Evolutionary conservation across 768 basidiomycete species (phyloP), one percentile per base, ranked within the genome.

Genomic region (Suillus ampliporus): DNA sequence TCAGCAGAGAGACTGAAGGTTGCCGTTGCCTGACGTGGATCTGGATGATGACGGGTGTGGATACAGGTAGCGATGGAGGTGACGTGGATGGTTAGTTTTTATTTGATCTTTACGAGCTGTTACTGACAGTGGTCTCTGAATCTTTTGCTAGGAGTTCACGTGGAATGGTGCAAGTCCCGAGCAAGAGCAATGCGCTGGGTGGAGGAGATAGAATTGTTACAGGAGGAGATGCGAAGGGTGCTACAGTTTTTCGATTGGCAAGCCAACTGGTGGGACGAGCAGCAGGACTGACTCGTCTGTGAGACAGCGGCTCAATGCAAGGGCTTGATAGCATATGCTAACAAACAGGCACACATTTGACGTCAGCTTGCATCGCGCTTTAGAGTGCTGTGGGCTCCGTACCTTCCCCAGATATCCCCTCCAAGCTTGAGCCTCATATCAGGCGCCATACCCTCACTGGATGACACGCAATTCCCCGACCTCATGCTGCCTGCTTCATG

Each of bases 161-260:
- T 77, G 38, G 71, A 74, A 58, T 76, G 74, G 74, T 75, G 73
- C 44, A 75, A 72, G 51, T 64, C 68, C 0, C 57, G 67, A 3
- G 77, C 77, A 0, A 63, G 74, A 0, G 73, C 73, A 1, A 64
- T 73, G 47, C 67, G 74, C 0, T 79, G 77, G 76, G 68, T 67
- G 26, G 78, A 80, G 58, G 78, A 80, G 56, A 72, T 72, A 21
- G 23, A 68, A 1, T 65, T 79, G 3, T 61, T 80, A 0, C 50
- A 65, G 14, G 79, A 79, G 57, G 78, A 80, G 61, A 78, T 78
- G 77, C 56, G 69, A 1, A 65, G 76, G 1, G 63, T 74, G 1
- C 34, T 71, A 6, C 48, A 59, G 5, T 71, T 61, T 14, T 60
- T 66, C 19, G 47, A 65, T 26, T 72, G 68, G 63, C 50, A 72